These are phyloP conservation scores for Vitis rotundifolia DNA, from an alignment of 164 flowering plant species.

Conservation along the genomic window DNA sequence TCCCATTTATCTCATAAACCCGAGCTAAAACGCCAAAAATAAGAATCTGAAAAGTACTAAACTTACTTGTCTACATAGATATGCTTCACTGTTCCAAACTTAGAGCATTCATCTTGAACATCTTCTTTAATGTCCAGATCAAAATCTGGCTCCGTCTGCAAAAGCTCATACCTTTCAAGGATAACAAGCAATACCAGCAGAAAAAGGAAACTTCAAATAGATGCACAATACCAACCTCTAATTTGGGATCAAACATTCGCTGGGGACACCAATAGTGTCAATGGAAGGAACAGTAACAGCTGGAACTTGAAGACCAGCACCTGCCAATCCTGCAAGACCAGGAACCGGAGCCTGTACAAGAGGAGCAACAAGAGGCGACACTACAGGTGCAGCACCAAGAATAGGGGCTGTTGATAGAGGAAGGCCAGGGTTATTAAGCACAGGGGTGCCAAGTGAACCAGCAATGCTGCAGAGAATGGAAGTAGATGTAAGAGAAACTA, in stretches of 20 bases:
- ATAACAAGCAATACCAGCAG: neutral
- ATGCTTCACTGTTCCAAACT: conserved; percentile 68
- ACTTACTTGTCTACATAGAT: conserved; percentile 85
- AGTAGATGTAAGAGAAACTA: conserved; percentile 4
- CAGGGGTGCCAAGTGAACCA: conserved; percentile 42
- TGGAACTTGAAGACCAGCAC: conserved; percentile 39
- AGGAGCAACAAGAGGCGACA: conserved; percentile 37
- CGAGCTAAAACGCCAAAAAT: neutral
- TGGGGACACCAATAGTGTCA: conserved; percentile 73
- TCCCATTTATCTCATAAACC: no score
- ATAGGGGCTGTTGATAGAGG: conserved; percentile 42
- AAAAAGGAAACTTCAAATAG: neutral
- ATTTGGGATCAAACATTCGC: conserved; percentile 81
- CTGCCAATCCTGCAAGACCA: conserved; percentile 49
- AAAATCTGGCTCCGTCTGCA: conserved; percentile 85
- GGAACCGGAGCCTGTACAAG: conserved; percentile 47
- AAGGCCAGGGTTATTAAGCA: conserved; percentile 32
- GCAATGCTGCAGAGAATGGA: conserved; percentile 41
- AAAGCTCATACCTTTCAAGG: conserved; percentile 1
- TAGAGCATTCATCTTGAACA: conserved; percentile 75
- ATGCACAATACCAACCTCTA: conserved; percentile 54
- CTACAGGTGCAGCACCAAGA: conserved; percentile 41
- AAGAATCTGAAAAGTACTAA: neutral
- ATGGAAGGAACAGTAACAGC: conserved; percentile 39
- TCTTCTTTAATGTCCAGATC: conserved; percentile 92